Base-by-base conservation (phyloP, 164 flowering plant species). In the Brasenia schreberi region DNA sequence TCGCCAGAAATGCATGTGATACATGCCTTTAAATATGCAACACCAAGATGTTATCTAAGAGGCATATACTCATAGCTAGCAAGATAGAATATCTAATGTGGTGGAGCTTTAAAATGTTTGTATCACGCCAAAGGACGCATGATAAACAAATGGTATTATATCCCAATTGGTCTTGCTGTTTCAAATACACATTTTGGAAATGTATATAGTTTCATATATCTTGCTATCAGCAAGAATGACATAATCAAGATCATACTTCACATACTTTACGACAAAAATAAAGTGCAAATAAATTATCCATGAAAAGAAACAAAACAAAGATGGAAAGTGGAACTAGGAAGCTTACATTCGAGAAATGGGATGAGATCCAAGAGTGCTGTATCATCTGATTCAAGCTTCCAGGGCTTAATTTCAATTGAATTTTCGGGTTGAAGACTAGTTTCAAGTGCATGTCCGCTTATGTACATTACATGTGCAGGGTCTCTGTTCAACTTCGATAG, bases 341-440 rank as follows among this genome's bases (percentile, higher is more conserved):
- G 9, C 93, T 81, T 76, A 90, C 97, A 90, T 67, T 88, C 96
- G 61, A 90, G 94, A 68, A 90, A 88, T 59, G 97, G 97, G 69
- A 90, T 87, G 49, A 90, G 85, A 82, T 90, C 97, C 71, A 90
- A 10, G 66, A 90, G 92, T 65, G 83, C 69, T 4, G 97, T 90
- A 69, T 90, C 98, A 62, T 85, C 85, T 19, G 69, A 17, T 66
- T 93, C 97, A 43, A 78, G 80, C 78, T 81, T 85, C 85, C 87
- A 93, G 49, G 96, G 90, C 73, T 87, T 88, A 52, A 90, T 81
- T 56, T 76, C 76, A 14, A 88, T 81, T 71, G 81, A 74, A 49
- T 90, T 93, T 71, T 93, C 97, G 12, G 89, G 88, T 80, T 93
- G 97, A 73, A 93, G 92, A 75, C 83, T 71, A 63, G 72, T 59